Evolutionary conservation across 2,329 filamentous ascomycete species (phyloP).

Genomic region (Bipolaris oryzae): DNA sequence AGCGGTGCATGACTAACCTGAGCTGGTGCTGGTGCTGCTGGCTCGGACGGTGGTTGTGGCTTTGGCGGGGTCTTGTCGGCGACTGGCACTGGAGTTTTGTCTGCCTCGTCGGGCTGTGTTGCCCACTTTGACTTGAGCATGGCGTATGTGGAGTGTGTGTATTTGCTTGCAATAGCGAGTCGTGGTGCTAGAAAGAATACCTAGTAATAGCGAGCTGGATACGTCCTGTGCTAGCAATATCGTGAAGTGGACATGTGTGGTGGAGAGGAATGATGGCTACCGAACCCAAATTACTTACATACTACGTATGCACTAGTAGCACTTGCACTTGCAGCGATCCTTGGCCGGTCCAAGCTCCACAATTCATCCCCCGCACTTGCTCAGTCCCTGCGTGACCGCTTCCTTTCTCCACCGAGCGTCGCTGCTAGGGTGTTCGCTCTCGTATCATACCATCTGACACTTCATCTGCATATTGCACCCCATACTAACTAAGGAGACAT

Average conservation of each 20-base stretch:
- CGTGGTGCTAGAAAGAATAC: not conserved
- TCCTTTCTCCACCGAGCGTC: not conserved
- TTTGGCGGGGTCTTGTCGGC: conserved; percentile 5
- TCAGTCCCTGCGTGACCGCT: conserved; percentile 3
- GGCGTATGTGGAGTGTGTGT: not conserved
- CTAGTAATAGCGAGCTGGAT: conserved; percentile 3
- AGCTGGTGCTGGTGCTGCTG: conserved; percentile 18
- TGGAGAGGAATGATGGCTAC: not conserved
- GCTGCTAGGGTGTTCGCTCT: not conserved
- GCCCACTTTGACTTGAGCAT: conserved; percentile 47
- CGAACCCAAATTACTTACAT: too few species aligned
- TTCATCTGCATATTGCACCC: not conserved
- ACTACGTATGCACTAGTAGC: too few species aligned
- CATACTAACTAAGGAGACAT: not conserved
- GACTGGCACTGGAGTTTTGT: conserved; percentile 9
- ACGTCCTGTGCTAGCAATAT: not conserved
- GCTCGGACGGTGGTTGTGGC: not conserved
- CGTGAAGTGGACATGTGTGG: not conserved
- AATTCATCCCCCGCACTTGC: conserved; percentile 14
- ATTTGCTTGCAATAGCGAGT: not conserved
- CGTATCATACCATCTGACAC: not conserved
- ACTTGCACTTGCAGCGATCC: conserved; percentile 8
- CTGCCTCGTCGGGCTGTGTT: conserved; percentile 22
- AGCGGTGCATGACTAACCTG: conserved; percentile 18
- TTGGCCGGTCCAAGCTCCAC: conserved; percentile 10